phyloP scores from a whole-genome alignment of 129 eudicot species.

The Saussurea involucrata region DNA sequence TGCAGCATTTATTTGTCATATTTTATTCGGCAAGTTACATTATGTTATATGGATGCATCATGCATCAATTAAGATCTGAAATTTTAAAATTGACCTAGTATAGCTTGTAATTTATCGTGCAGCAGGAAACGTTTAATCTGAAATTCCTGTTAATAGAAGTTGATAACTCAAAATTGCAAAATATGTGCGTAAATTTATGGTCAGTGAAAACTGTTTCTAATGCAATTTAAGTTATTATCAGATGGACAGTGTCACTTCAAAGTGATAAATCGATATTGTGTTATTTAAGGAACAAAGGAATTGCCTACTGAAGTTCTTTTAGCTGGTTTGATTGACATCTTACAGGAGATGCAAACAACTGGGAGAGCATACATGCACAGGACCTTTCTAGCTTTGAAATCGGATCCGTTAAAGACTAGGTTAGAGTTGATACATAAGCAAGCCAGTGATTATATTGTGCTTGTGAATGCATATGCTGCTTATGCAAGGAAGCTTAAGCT shows the following conservation, averaged over 20 bases:
- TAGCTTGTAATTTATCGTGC: background rate
- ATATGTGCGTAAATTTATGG: background rate
- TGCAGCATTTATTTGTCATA: background rate
- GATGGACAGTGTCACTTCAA: background rate
- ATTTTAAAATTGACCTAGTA: background rate
- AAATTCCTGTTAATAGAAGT: background rate
- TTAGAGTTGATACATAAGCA: slow-evolving; percentile 61
- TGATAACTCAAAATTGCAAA: background rate
- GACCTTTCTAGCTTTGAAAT: slow-evolving; percentile 61
- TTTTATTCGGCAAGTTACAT: background rate
- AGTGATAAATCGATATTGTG: background rate
- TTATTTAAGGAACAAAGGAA: background rate
- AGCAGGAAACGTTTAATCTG: background rate
- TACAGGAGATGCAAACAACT: slow-evolving; percentile 43
- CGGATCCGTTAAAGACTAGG: slow-evolving; percentile 66
- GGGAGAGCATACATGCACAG: slow-evolving; percentile 58
- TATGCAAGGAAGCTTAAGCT: slow-evolving; percentile 73
- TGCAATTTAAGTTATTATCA: background rate
- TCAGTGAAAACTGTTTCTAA: background rate
- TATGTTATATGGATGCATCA: slow-evolving; percentile 10
- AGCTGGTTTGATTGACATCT: slow-evolving; percentile 16
- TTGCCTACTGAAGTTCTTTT: background rate
- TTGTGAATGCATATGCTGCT: slow-evolving; percentile 71
- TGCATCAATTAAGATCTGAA: background rate
- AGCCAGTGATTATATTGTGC: slow-evolving; percentile 58